Conservation (phyloP, 176 grass and related monocot species). For the Hsuehochloa calcarea region DNA sequence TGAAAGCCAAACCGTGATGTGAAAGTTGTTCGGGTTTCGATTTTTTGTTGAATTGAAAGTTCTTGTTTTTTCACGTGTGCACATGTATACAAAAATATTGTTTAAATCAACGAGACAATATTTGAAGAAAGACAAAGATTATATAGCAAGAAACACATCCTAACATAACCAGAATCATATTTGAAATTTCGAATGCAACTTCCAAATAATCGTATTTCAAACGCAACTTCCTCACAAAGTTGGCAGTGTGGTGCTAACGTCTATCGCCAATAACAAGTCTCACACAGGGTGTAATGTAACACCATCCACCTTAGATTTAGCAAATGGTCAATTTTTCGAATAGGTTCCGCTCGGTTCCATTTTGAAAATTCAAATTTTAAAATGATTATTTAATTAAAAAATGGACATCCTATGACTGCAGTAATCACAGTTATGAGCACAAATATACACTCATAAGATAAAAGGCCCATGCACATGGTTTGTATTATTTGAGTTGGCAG, state of each 20-base stretch:
- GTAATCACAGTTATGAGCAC: background rate
- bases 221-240: background rate
- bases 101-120: background rate
- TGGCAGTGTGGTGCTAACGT: background rate
- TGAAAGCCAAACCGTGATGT: no score
- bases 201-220: background rate
- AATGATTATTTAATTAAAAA: background rate
- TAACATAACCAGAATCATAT: background rate
- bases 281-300: background rate
- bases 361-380: background rate
- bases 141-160: background rate
- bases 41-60: no score
- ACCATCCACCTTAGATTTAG: background rate
- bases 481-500: background rate
- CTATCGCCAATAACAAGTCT: no score
- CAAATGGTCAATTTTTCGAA: background rate
- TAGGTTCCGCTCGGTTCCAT: no score
- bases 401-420: background rate
- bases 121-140: background rate
- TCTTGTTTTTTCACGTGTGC: no score
- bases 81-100: no score
- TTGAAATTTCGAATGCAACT: background rate
- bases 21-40: no score
- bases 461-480: background rate
- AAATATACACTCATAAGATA: background rate